phyloP scores from a whole-genome alignment of 805 yeast genomes.

The Yamadazyma nakazawae region DNA sequence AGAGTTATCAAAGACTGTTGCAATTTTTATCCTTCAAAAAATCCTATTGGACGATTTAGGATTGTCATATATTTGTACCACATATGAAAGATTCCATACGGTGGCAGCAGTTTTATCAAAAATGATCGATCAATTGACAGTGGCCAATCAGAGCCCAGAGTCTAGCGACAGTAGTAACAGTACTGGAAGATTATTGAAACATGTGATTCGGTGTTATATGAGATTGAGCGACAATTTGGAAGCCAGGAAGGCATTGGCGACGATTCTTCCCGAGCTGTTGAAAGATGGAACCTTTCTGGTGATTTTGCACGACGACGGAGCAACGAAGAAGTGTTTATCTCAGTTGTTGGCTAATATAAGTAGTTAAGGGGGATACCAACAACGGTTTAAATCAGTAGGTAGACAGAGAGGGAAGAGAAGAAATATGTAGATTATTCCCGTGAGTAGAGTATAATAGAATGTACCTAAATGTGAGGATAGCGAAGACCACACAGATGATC shows the following conservation, averaged over 20 bases:
- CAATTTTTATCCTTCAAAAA: slow-evolving; percentile 92
- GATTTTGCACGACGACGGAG: slow-evolving; percentile 79
- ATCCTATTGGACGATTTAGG: slow-evolving; percentile 91
- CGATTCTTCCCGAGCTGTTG: slow-evolving; percentile 81
- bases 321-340: slow-evolving; percentile 82
- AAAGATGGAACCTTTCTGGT: slow-evolving; percentile 81
- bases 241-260: slow-evolving; percentile 82
- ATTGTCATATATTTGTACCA: slow-evolving; percentile 86
- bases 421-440: not conserved
- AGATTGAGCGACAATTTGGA: slow-evolving; percentile 86
- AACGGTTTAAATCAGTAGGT: too few relatives aligned
- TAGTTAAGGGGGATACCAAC: not conserved
- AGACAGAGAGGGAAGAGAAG: too few relatives aligned
- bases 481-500: too few relatives aligned
- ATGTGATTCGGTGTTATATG: slow-evolving; percentile 90
- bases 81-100: slow-evolving; percentile 91
- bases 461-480: not conserved
- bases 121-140: slow-evolving; percentile 79
- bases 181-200: slow-evolving; percentile 83
- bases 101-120: slow-evolving; percentile 82
- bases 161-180: slow-evolving; percentile 24
- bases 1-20: slow-evolving; percentile 92
- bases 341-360: slow-evolving; percentile 69
- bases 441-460: slow-evolving; percentile 11
- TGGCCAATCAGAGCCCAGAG: slow-evolving; percentile 5